Percentiles rank a stretch among this genome's conserved stretches.
These are phyloP conservation scores for Blepharisma japonicum DNA, from an alignment of 73 alveolate genomes.

Conservation along the genomic window DNA sequence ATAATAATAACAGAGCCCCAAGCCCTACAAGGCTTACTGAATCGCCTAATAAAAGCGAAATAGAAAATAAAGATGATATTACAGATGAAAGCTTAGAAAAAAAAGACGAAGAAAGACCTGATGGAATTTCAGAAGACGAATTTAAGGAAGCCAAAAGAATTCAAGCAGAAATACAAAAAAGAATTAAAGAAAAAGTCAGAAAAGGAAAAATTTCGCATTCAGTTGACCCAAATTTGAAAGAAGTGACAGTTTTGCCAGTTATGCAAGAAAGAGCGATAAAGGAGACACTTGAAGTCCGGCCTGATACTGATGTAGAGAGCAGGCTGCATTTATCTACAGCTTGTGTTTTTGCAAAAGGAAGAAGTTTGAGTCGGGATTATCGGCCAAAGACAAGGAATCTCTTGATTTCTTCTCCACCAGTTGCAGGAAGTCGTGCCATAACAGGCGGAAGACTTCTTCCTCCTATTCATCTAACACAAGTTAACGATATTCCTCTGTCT, in stretches of 20 bases:
- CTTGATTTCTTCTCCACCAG: background rate
- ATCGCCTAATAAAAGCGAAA: background rate
- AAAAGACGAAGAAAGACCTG: background rate
- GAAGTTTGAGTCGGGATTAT: background rate
- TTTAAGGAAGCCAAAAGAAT: slow-evolving; percentile 27
- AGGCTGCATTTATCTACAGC: background rate
- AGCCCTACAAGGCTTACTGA: background rate
- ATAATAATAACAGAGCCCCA: background rate
- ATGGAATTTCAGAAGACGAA: background rate
- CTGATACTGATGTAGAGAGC: background rate
- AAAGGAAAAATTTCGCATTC: slow-evolving; percentile 10
- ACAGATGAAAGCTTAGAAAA: background rate
- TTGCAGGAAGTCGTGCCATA: background rate
- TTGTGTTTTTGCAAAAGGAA: slow-evolving; percentile 1
- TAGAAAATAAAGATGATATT: background rate
- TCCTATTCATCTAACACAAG: background rate
- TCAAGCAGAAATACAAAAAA: background rate
- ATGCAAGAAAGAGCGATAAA: slow-evolving; percentile 23
- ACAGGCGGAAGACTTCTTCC: background rate
- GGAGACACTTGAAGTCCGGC: background rate
- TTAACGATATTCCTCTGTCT: background rate
- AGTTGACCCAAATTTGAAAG: background rate
- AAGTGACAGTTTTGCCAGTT: background rate
- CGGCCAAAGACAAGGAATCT: slow-evolving; percentile 17
- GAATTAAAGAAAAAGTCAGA: background rate